Evolutionary conservation across 2,329 filamentous ascomycete genomes (phyloP).

Genomic region (Trichoderma sp.): DNA sequence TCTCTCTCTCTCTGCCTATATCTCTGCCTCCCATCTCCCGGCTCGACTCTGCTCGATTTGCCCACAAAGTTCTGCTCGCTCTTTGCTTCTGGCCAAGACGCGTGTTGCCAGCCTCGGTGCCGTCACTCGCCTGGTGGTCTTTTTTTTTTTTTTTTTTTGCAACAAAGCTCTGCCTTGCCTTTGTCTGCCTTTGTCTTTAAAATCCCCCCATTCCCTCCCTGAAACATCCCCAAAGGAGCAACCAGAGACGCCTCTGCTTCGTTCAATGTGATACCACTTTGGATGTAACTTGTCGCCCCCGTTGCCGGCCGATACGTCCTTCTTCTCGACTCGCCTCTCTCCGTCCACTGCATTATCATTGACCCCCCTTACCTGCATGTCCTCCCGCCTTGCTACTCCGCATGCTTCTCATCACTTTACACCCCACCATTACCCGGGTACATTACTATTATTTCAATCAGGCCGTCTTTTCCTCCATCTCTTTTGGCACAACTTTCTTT

Average conservation of each 20-base stretch:
- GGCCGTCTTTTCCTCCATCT: conserved; percentile 25
- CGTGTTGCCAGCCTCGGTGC: conserved; percentile 11
- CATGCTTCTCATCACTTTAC: conserved; percentile 33
- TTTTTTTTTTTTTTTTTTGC: not conserved
- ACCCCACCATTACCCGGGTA: conserved; percentile 36
- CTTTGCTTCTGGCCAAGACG: conserved; percentile 7
- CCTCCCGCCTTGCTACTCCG: conserved; percentile 45
- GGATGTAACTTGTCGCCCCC: conserved; percentile 34
- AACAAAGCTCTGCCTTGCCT: not conserved
- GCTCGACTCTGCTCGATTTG: not conserved
- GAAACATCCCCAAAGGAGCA: not conserved
- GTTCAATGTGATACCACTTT: conserved; percentile 37
- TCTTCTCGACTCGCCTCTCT: conserved; percentile 33
- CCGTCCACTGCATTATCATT: conserved; percentile 34
- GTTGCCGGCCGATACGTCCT: conserved; percentile 30
- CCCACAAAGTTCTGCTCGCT: not conserved
- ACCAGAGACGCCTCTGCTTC: conserved; percentile 16
- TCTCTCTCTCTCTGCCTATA: conserved; percentile 19
- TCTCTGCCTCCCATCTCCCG: not conserved
- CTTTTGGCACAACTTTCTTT: conserved; percentile 25
- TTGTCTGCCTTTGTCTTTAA: not conserved
- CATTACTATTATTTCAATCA: conserved; percentile 33
- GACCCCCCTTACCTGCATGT: conserved; percentile 44
- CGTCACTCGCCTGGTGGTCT: not conserved
- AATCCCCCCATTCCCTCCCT: not conserved